Percentiles rank a stretch among this genome's conserved stretches.
Conservation (phyloP, 169 alveolate species). For the Plasmodium cynomolgi region DNA sequence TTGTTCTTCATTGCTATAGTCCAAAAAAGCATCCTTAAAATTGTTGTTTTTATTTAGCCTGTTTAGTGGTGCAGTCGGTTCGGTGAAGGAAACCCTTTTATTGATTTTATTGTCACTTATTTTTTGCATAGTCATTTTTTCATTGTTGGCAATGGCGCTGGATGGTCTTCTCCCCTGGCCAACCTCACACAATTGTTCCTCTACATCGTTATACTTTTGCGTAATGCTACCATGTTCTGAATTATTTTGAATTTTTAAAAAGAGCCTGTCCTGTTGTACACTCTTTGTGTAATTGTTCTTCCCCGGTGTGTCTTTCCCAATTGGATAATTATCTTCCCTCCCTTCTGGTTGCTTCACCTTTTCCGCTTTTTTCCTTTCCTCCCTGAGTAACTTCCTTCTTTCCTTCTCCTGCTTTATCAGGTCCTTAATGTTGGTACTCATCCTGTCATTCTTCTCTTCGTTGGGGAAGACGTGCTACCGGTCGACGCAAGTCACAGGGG, state of each 20-base stretch:
- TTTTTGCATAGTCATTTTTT: background rate
- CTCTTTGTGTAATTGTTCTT: background rate
- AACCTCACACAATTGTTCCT: background rate
- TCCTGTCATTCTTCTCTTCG: slow-evolving; percentile 6
- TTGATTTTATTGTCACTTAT: background rate
- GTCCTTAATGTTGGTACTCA: slow-evolving; percentile 32
- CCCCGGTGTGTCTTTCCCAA: background rate
- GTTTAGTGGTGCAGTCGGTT: slow-evolving; percentile 49
- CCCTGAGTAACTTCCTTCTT: slow-evolving; percentile 44
- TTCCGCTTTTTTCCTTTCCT: slow-evolving; percentile 33
- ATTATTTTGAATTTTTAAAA: slow-evolving; percentile 44
- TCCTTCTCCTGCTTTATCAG: slow-evolving; percentile 57
- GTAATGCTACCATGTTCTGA: slow-evolving; percentile 1
- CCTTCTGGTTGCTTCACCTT: background rate
- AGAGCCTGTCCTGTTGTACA: background rate
- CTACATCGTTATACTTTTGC: background rate
- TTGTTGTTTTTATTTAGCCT: slow-evolving; percentile 33
- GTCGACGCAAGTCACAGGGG: background rate
- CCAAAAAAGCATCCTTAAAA: slow-evolving; percentile 35
- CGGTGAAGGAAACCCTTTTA: slow-evolving; percentile 8
- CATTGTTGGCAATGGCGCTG: background rate
- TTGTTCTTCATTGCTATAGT: slow-evolving; percentile 21
- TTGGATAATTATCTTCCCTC: background rate
- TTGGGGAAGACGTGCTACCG: background rate
- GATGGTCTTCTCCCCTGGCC: background rate